These are phyloP conservation scores for Eremothecium sinecaudum DNA, from an alignment of 1,139 yeast species.

Conservation along the genomic window DNA sequence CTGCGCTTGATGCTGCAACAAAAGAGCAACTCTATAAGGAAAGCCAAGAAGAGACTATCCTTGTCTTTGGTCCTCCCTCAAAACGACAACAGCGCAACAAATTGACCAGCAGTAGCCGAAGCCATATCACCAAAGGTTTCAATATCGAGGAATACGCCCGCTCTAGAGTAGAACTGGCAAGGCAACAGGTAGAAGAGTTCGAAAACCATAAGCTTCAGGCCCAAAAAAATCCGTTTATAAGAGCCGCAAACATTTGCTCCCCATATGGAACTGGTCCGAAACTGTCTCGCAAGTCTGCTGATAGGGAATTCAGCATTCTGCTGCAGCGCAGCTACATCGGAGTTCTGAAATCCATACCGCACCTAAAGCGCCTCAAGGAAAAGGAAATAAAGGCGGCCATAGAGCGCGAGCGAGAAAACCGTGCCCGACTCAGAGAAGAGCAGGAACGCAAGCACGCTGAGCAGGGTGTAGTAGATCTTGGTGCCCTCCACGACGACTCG, in stretches of 20 bases:
- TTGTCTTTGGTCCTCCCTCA: conserved; percentile 12
- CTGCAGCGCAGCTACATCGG: conserved; percentile 12
- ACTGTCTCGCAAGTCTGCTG: conserved; percentile 9
- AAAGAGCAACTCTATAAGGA: conserved; percentile 16
- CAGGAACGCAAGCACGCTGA: conserved; percentile 10
- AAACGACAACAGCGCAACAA: background rate
- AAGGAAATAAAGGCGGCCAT: conserved; percentile 11
- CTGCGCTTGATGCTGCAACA: conserved; percentile 14
- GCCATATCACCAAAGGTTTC: conserved; percentile 31
- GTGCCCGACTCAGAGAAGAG: conserved; percentile 6
- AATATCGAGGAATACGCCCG: conserved; percentile 51
- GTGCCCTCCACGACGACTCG: conserved; percentile 17
- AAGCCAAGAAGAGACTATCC: conserved; percentile 15
- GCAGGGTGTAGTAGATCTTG: conserved; percentile 13
- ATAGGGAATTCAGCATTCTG: conserved; percentile 11
- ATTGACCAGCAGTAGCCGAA: background rate
- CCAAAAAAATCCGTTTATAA: conserved; percentile 23
- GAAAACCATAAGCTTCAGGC: conserved; percentile 24
- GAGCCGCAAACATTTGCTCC: conserved; percentile 14
- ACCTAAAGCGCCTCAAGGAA: conserved; percentile 7
- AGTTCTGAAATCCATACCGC: conserved; percentile 8
- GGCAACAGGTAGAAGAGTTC: conserved; percentile 28
- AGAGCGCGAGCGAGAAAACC: conserved; percentile 4
- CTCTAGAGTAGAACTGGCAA: conserved; percentile 34
- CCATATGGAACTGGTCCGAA: conserved; percentile 8